Conservation (phyloP, 2,329 filamentous ascomycete species). For the Xylaria sp. region DNA sequence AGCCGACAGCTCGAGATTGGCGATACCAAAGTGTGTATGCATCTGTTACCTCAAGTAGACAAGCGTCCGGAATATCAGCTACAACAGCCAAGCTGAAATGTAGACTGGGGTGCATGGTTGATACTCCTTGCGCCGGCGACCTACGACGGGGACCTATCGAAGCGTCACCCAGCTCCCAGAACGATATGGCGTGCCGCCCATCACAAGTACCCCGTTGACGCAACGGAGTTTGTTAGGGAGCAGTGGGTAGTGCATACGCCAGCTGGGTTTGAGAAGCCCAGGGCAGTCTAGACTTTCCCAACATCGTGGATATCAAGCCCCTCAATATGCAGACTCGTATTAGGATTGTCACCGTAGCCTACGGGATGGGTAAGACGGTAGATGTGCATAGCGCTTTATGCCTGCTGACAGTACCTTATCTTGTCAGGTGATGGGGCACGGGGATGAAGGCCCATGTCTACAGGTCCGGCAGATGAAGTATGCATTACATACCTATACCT, state of each 20-base stretch:
- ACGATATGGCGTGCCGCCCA: background rate
- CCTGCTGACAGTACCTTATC: background rate
- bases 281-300: background rate
- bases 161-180: background rate
- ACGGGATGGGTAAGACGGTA: background rate
- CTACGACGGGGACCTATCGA: constrained; percentile 3
- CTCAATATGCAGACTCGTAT: background rate
- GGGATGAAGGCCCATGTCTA: background rate
- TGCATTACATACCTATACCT: constrained; percentile 2
- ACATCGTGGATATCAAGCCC: background rate
- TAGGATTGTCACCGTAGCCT: background rate
- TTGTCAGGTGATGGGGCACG: background rate
- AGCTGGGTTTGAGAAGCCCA: background rate
- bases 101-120: constrained; percentile 12
- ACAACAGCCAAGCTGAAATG: constrained; percentile 15
- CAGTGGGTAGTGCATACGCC: background rate
- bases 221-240: background rate
- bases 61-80: constrained; percentile 1
- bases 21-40: background rate
- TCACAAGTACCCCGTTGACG: background rate
- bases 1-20: background rate
- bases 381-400: background rate
- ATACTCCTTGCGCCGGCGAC: background rate
- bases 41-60: background rate
- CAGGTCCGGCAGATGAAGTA: background rate